Conservation (phyloP, 2,329 filamentous ascomycete species). For the Aspergillus alliaceus region DNA sequence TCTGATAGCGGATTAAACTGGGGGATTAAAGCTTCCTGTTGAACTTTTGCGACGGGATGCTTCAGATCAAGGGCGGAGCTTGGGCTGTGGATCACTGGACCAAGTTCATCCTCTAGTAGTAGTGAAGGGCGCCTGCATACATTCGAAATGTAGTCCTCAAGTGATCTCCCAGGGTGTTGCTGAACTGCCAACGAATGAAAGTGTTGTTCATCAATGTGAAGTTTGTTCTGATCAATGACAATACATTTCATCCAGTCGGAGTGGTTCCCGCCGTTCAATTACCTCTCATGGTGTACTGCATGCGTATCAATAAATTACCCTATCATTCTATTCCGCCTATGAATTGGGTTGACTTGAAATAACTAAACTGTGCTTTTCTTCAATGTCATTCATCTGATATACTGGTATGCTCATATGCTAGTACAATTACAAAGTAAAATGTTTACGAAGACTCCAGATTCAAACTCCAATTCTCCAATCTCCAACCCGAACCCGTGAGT, state of each 20-base stretch:
- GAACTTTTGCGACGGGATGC: neutral
- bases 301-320: neutral
- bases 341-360: too few relatives aligned
- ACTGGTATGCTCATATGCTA: neutral
- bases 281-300: neutral
- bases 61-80: neutral
- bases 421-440: neutral
- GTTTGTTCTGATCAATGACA: constrained; percentile 16
- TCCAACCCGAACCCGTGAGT: constrained; percentile 15
- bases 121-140: neutral
- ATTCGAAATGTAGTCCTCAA: neutral
- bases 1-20: neutral
- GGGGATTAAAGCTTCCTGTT: neutral
- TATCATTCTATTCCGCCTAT: neutral
- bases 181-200: neutral
- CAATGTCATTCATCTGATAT: neutral
- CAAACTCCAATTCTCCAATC: constrained; percentile 23
- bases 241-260: constrained; percentile 13
- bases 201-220: neutral
- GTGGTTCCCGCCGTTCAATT: neutral
- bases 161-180: neutral
- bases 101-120: neutral
- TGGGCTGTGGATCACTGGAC: neutral
- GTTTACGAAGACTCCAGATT: constrained; percentile 11
- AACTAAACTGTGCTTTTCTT: too few relatives aligned